Conservation (phyloP, 1,284 basidiomycete genomes). For the Inonotus obliquus region DNA sequence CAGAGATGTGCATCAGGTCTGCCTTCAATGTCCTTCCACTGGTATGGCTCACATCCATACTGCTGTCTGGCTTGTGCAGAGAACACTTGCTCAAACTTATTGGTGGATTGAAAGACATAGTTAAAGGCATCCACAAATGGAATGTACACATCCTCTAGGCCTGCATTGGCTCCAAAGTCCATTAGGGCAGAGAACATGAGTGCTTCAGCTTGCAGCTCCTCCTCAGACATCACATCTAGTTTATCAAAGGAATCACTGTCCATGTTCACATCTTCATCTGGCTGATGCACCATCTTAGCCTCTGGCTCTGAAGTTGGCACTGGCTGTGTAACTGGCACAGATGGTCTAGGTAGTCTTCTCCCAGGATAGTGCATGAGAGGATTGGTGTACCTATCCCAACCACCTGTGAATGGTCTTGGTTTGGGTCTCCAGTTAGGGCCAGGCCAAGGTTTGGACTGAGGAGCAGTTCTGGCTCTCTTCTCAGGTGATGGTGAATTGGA, state of each 20-base stretch:
- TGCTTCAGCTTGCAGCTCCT: not conserved
- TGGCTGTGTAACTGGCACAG: too few relatives aligned
- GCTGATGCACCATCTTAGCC: not conserved
- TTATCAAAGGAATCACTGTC: not conserved
- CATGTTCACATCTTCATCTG: not conserved
- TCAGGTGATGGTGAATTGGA: not conserved
- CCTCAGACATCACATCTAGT: not conserved
- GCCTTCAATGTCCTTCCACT: not conserved
- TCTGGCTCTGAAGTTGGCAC: not conserved
- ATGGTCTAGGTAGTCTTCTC: too few relatives aligned
- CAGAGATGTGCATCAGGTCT: not conserved
- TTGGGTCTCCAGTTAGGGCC: too few relatives aligned
- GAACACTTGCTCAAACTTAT: not conserved
- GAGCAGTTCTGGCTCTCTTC: not conserved
- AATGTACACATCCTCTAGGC: not conserved
- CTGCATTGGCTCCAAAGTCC: not conserved
- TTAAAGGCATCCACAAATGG: not conserved
- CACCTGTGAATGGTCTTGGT: too few relatives aligned
- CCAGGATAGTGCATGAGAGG: too few relatives aligned
- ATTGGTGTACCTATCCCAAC: too few relatives aligned
- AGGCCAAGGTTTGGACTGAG: not conserved
- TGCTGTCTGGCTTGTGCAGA: not conserved
- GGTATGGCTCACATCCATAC: not conserved
- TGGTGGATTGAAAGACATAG: not conserved
- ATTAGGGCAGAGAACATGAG: not conserved